phyloP scores from a whole-genome alignment of 2,329 filamentous ascomycete genomes.

The Curvularia spicifera region DNA sequence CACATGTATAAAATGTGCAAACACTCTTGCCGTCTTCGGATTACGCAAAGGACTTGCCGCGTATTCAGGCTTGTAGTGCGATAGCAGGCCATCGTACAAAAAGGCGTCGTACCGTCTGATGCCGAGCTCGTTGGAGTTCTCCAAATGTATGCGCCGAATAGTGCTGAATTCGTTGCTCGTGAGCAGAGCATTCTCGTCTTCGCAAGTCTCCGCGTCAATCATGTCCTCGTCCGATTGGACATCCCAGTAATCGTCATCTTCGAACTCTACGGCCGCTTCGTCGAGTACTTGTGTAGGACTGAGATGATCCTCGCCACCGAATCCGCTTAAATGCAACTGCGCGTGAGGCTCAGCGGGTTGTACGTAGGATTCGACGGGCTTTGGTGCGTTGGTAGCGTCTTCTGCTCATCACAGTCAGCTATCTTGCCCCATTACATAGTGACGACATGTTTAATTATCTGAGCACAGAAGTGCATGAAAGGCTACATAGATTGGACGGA shows the following conservation, averaged over 20 bases:
- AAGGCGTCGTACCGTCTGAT: conserved; percentile 55
- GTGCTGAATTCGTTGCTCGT: conserved; percentile 44
- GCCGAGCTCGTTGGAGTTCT: conserved; percentile 45
- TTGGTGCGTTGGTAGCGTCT: conserved; percentile 26
- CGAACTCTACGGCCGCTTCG: conserved; percentile 51
- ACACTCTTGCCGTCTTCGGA: conserved; percentile 78
- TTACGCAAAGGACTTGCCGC: conserved; percentile 74
- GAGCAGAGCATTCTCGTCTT: conserved; percentile 32
- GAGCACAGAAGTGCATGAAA: neutral
- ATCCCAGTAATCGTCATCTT: conserved; percentile 59
- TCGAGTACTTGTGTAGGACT: conserved; percentile 47
- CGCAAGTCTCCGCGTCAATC: conserved; percentile 32
- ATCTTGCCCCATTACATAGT: conserved; percentile 24
- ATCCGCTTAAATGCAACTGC: conserved; percentile 35
- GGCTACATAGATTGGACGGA: conserved; percentile 4
- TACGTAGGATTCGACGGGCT: conserved; percentile 2
- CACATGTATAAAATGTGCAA: conserved; percentile 89
- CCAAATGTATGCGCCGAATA: conserved; percentile 47
- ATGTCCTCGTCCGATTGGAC: conserved; percentile 57
- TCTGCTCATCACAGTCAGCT: conserved; percentile 34
- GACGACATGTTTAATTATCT: conserved; percentile 1
- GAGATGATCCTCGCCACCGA: conserved; percentile 50
- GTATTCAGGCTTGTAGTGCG: conserved; percentile 55
- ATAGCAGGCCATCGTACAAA: conserved; percentile 55
- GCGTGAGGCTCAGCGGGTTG: conserved; percentile 18